Conservation (phyloP, 805 yeast genomes). For the Torulaspora quercuum region DNA sequence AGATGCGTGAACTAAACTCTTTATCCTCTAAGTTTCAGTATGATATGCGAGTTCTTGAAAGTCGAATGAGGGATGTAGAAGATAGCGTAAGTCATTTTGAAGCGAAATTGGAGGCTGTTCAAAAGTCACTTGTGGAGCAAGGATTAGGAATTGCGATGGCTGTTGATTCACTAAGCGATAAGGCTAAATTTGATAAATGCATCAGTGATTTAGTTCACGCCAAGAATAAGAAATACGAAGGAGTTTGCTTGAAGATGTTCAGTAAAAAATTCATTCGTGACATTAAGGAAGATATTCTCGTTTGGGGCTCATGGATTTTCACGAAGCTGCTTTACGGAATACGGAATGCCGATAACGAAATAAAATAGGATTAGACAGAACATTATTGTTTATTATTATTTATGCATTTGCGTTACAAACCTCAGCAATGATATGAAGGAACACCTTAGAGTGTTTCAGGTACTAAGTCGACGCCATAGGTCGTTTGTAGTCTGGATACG, state of each 20-base stretch:
- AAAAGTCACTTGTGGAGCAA: slow-evolving; percentile 16
- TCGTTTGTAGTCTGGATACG: slow-evolving; percentile 1
- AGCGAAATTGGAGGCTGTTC: slow-evolving; percentile 23
- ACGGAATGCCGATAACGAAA: slow-evolving; percentile 9
- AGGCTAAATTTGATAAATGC: slow-evolving; percentile 22
- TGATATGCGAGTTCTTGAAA: slow-evolving; percentile 56
- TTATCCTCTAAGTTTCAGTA: slow-evolving; percentile 60
- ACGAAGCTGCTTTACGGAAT: slow-evolving; percentile 12
- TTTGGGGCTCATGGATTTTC: slow-evolving; percentile 23
- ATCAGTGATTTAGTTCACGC: slow-evolving; percentile 16
- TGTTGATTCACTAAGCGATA: slow-evolving; percentile 18
- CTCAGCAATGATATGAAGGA: too few relatives aligned
- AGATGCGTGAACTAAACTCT: slow-evolving; percentile 50
- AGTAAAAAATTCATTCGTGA: slow-evolving; percentile 13
- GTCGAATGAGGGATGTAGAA: slow-evolving; percentile 65
- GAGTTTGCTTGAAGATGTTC: slow-evolving; percentile 19
- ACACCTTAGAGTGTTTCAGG: background rate
- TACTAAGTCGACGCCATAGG: slow-evolving; percentile 6
- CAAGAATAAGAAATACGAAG: slow-evolving; percentile 22
- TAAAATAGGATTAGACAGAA: background rate
- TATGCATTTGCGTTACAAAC: too few relatives aligned
- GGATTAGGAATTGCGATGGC: slow-evolving; percentile 19
- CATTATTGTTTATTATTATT: too few relatives aligned
- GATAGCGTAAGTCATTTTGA: slow-evolving; percentile 50
- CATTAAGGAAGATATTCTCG: slow-evolving; percentile 17